A percentile compares a stretch with the other conserved stretches of the same genome.
phyloP scores from a whole-genome alignment of 2,329 filamentous ascomycete species.

The Cladosporium sp. region DNA sequence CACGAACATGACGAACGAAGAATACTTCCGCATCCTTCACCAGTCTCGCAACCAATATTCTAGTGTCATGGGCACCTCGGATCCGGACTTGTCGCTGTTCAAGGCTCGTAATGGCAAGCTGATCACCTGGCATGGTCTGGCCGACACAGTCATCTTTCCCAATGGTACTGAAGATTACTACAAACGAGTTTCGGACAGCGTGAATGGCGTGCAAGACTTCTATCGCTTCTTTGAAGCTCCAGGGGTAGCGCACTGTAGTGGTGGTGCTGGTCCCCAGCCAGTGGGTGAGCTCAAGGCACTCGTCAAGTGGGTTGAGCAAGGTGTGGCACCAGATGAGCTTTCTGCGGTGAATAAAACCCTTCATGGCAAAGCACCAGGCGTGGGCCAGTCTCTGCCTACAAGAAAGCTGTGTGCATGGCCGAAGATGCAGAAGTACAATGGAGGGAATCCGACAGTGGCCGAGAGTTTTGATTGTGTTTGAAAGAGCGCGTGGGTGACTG shows the following conservation, averaged over 20 bases:
- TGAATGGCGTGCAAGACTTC: conserved; percentile 21
- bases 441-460: conserved; percentile 13
- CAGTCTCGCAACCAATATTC: conserved; percentile 28
- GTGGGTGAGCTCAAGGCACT: conserved; percentile 6
- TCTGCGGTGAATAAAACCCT: neutral
- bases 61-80: conserved; percentile 34
- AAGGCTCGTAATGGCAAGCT: conserved; percentile 37
- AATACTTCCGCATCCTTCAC: conserved; percentile 22
- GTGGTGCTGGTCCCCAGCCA: conserved; percentile 22
- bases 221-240: conserved; percentile 33
- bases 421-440: conserved; percentile 16
- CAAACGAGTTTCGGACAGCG: conserved; percentile 24
- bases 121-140: conserved; percentile 41
- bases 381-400: neutral
- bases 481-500: neutral
- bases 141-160: conserved; percentile 35
- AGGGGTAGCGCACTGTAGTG: conserved; percentile 31
- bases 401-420: conserved; percentile 19
- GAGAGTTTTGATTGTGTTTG: conserved; percentile 5
- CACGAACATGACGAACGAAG: conserved; percentile 27
- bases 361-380: neutral
- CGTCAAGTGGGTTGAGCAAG: conserved; percentile 20
- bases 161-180: conserved; percentile 38
- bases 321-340: conserved; percentile 14
- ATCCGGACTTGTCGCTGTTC: conserved; percentile 38